phyloP scores from a whole-genome alignment of 805 yeast genomes.

The Scheffersomyces lignosus region DNA sequence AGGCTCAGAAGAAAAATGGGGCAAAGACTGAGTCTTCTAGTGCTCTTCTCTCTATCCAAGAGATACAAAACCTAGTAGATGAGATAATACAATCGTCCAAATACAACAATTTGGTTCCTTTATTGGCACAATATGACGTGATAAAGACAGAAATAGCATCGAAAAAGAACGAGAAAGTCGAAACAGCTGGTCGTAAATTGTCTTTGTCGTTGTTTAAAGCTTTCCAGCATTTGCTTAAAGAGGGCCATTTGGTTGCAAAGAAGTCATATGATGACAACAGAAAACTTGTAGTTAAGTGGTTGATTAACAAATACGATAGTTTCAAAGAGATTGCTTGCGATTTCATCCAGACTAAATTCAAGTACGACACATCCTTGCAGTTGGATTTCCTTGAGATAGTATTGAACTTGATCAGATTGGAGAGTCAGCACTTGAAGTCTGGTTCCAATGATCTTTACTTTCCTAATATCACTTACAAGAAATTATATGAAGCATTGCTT shows the following conservation, averaged over 20 bases:
- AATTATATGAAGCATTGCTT: conserved; percentile 35
- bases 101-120: conserved; percentile 53
- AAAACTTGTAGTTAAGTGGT: conserved; percentile 59
- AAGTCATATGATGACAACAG: conserved; percentile 44
- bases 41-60: conserved; percentile 16
- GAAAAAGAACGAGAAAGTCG: conserved; percentile 22
- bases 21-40: too few relatives aligned
- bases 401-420: conserved; percentile 57
- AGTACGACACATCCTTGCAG: conserved; percentile 52
- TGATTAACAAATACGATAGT: conserved; percentile 54
- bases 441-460: conserved; percentile 56
- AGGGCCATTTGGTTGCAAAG: conserved; percentile 36
- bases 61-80: conserved; percentile 21
- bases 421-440: conserved; percentile 54
- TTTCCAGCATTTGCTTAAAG: conserved; percentile 49
- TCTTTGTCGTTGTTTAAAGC: conserved; percentile 43
- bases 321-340: conserved; percentile 48
- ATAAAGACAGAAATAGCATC: conserved; percentile 16
- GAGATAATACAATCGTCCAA: conserved; percentile 45
- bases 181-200: conserved; percentile 38
- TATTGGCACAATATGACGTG: conserved; percentile 41
- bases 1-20: conserved; percentile 2
- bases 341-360: conserved; percentile 39
- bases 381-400: conserved; percentile 53
- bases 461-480: conserved; percentile 54